These are phyloP conservation scores for Phytophthora meadii DNA, from an alignment of 352 stramenopile species.

Conservation along the genomic window DNA sequence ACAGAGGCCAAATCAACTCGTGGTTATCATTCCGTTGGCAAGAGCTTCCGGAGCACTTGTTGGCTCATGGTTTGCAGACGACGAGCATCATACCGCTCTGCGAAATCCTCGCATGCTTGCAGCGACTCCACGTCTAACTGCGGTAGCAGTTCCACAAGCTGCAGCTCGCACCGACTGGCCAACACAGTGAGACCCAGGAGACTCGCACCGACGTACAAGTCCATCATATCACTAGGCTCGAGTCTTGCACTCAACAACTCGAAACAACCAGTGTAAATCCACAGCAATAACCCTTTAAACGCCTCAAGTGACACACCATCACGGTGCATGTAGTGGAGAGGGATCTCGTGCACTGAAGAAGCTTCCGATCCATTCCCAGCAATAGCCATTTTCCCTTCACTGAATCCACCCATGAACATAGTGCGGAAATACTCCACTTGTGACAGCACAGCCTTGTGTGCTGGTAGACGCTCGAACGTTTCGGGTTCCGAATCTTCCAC, in stretches of 20 bases:
- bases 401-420: slow-evolving; percentile 86
- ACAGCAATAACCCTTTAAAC: slow-evolving; percentile 68
- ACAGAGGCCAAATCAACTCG: neutral
- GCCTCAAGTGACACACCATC: slow-evolving; percentile 72
- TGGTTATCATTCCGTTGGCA: slow-evolving; percentile 15
- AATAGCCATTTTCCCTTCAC: slow-evolving; percentile 51
- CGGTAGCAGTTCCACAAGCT: slow-evolving; percentile 59
- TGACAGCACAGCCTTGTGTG: slow-evolving; percentile 75
- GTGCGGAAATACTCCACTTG: slow-evolving; percentile 85
- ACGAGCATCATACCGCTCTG: slow-evolving; percentile 61
- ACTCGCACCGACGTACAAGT: slow-evolving; percentile 72
- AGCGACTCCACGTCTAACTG: slow-evolving; percentile 60
- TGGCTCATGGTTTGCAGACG: slow-evolving; percentile 56
- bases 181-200: slow-evolving; percentile 62
- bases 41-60: slow-evolving; percentile 40
- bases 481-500: slow-evolving; percentile 31
- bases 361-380: neutral
- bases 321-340: slow-evolving; percentile 74
- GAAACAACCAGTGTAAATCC: slow-evolving; percentile 80
- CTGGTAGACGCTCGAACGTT: slow-evolving; percentile 51
- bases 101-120: slow-evolving; percentile 69
- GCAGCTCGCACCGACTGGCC: slow-evolving; percentile 66
- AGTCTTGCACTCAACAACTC: slow-evolving; percentile 42
- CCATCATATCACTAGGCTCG: slow-evolving; percentile 73
- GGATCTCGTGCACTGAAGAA: slow-evolving; percentile 53